Conservation (phyloP, 2,329 filamentous ascomycete genomes). For the Dothideomycetidae sp. region DNA sequence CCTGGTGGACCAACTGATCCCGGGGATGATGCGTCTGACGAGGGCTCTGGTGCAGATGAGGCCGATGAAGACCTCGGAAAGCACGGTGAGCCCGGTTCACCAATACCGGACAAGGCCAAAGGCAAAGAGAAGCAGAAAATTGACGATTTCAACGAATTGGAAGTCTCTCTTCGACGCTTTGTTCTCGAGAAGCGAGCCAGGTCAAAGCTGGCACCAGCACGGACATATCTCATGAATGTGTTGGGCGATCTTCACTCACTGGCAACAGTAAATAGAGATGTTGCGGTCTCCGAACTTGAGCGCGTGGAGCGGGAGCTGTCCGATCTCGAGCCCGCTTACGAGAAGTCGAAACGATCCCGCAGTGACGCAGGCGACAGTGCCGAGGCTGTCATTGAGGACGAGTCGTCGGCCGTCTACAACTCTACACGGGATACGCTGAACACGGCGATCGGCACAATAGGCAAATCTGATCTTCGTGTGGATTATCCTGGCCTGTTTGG, state of each 20-base stretch:
- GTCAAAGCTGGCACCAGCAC: conserved; percentile 88
- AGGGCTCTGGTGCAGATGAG: conserved; percentile 25
- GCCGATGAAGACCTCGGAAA: conserved; percentile 44
- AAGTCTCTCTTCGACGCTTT: conserved; percentile 78
- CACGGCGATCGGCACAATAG: conserved; percentile 60
- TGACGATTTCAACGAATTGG: conserved; percentile 77
- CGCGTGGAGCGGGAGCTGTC: conserved; percentile 67
- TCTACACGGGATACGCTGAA: conserved; percentile 64
- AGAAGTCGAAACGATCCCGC: conserved; percentile 68
- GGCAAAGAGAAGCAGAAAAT: conserved; percentile 64
- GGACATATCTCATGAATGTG: conserved; percentile 89
- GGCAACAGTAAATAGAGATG: conserved; percentile 73
- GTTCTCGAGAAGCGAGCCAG: conserved; percentile 90
- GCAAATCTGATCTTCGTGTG: conserved; percentile 64
- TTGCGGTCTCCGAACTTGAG: conserved; percentile 72
- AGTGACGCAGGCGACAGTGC: conserved; percentile 68
- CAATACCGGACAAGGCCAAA: conserved; percentile 51
- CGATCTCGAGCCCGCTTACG: conserved; percentile 71
- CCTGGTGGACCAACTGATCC: conserved; percentile 22
- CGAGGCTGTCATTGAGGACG: conserved; percentile 68
- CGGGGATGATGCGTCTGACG: conserved; percentile 23
- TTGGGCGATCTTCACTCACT: conserved; percentile 73
- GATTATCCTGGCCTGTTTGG: conserved; percentile 73
- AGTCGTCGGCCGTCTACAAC: conserved; percentile 73
- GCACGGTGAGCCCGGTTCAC: conserved; percentile 29